These are phyloP conservation scores for Macrotyloma uniflorum DNA, from an alignment of 306 rosid species.

Conservation along the genomic window DNA sequence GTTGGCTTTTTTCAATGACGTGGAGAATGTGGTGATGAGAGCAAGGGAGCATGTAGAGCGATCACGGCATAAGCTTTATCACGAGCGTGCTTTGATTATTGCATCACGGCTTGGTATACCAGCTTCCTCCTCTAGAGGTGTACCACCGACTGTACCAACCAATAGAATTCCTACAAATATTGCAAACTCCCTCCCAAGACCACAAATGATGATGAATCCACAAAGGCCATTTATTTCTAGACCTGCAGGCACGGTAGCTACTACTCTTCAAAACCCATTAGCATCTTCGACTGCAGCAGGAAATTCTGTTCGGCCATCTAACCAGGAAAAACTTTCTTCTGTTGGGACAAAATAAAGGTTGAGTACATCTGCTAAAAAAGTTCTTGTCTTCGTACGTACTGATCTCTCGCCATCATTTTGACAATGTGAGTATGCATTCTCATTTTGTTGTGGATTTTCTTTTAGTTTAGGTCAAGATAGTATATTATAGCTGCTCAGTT, in stretches of 20 bases:
- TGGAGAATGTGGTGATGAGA: constrained; percentile 76
- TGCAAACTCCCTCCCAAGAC: constrained; percentile 68
- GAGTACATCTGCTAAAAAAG: constrained; percentile 26
- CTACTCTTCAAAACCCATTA: constrained; percentile 53
- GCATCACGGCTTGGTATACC: constrained; percentile 79
- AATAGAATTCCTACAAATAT: constrained; percentile 59
- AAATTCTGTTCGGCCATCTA: constrained; percentile 60
- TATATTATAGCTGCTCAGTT: neutral
- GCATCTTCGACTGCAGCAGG: constrained; percentile 54
- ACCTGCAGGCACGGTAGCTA: constrained; percentile 53
- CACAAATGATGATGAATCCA: constrained; percentile 55
- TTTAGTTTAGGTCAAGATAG: neutral
- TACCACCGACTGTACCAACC: constrained; percentile 56
- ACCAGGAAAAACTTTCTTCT: constrained; percentile 64
- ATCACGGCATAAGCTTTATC: constrained; percentile 87
- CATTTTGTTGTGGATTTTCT: constrained; percentile 7
- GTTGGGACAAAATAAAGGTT: constrained; percentile 55
- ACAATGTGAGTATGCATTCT: constrained; percentile 44
- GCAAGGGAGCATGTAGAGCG: constrained; percentile 82
- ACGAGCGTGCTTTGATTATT: constrained; percentile 86
- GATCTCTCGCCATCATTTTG: constrained; percentile 32
- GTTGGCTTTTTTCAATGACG: constrained; percentile 70
- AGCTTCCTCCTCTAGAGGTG: constrained; percentile 66
- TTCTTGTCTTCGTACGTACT: constrained; percentile 35
- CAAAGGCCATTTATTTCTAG: constrained; percentile 67